Evolutionary conservation across 2,329 filamentous ascomycete species (phyloP).

Genomic region (Biscogniauxia mediterranea): DNA sequence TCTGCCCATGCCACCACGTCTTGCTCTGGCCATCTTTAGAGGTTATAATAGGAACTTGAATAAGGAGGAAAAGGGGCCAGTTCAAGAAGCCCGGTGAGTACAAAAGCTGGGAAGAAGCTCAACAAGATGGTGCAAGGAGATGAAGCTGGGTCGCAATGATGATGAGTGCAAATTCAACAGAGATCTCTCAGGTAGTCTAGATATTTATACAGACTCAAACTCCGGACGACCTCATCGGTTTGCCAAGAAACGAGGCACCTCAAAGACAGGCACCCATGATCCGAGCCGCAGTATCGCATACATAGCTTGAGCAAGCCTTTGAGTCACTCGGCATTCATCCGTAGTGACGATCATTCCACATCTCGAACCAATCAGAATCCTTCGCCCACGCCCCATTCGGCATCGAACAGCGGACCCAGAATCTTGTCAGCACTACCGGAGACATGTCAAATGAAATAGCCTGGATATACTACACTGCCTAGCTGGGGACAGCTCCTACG

Average conservation of each 20-base stretch:
- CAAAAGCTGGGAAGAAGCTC: no score
- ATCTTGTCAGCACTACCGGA: neutral
- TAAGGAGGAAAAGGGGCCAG: neutral
- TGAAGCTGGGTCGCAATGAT: neutral
- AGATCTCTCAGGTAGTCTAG: no score
- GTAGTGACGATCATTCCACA: slow-evolving; percentile 3
- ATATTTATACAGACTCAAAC: neutral
- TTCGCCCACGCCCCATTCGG: neutral
- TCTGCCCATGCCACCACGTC: slow-evolving; percentile 1
- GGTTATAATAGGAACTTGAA: neutral
- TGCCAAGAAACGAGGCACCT: neutral
- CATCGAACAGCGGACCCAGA: neutral
- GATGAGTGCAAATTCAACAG: neutral
- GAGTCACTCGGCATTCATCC: slow-evolving; percentile 11
- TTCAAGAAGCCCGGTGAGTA: neutral
- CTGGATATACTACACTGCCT: neutral
- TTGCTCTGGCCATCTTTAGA: slow-evolving; percentile 13
- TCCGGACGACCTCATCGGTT: neutral
- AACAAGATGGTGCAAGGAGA: neutral
- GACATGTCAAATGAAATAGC: no score
- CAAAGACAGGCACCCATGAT: neutral
- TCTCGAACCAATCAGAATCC: slow-evolving; percentile 7
- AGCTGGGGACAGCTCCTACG: neutral
- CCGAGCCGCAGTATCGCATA: slow-evolving; percentile 1
- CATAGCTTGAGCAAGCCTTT: no score